phyloP scores from a whole-genome alignment of 495 filamentous ascomycete species.

The Rhypophila decipiens region DNA sequence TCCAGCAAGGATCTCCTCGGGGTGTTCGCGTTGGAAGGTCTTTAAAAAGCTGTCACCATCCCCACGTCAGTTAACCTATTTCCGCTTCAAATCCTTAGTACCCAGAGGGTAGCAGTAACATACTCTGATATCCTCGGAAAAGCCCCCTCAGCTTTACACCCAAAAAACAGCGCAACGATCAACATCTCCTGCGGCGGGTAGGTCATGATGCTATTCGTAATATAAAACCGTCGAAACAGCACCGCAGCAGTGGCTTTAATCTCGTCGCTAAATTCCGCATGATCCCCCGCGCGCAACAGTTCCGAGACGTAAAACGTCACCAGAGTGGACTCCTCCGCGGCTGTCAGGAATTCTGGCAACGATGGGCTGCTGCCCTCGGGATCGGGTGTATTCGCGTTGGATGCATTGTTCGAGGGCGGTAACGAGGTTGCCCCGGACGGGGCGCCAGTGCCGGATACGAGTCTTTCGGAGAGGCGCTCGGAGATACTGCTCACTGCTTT shows the following conservation, averaged over 20 bases:
- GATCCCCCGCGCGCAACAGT: conserved; percentile 66
- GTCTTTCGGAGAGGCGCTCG: conserved; percentile 30
- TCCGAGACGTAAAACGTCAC: conserved; percentile 73
- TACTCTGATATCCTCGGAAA: conserved; percentile 67
- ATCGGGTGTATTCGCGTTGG: conserved; percentile 28
- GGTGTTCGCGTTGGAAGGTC: conserved; percentile 49
- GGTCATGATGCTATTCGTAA: conserved; percentile 89
- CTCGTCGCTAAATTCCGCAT: conserved; percentile 69
- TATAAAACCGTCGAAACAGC: conserved; percentile 90
- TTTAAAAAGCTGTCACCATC: conserved; percentile 40
- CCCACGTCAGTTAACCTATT: background rate
- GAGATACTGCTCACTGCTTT: conserved; percentile 66
- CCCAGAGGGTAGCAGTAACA: too few species aligned
- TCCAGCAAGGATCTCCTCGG: conserved; percentile 71
- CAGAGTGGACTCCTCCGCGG: conserved; percentile 76
- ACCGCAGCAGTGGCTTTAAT: conserved; percentile 87
- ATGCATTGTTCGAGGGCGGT: conserved; percentile 25
- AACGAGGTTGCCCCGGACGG: conserved; percentile 1
- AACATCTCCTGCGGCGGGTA: conserved; percentile 85
- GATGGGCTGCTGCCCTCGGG: conserved; percentile 26
- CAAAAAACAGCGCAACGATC: conserved; percentile 81
- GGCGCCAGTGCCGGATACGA: conserved; percentile 8
- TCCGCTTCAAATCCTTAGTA: background rate
- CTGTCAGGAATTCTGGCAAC: conserved; percentile 64
- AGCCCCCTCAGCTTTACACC: conserved; percentile 82